Base-by-base conservation (phyloP, 2,329 filamentous ascomycete species). In the Claviceps paspali region DNA sequence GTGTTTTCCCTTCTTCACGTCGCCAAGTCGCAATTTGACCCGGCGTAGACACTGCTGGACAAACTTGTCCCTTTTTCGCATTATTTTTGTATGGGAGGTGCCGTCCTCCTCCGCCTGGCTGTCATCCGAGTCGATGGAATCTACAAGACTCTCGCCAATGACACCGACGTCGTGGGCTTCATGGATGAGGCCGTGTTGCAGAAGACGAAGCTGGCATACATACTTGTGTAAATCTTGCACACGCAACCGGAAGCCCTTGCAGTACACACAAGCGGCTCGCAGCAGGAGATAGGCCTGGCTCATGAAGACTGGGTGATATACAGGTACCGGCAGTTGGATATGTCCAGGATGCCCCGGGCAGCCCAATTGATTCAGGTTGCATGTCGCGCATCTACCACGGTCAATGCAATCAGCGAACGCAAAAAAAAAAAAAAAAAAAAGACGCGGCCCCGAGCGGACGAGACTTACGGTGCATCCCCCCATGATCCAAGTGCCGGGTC, bases 251-350 rank as follows among this genome's bases (percentile, higher is more conserved):
- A 98, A 77, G 40, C 79, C 76, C 53, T 87, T 80, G 61, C 92
- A 98, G 63, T 94, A 95, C 41, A 80, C 72, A 56, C 91, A 98
- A 58, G 88, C 82, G 38, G 84, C 81, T 48, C 86, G 78, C 15
- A 98, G 69, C 32, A 98, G 67, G 31, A 83, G 79, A 45, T 92
- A 73, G 36, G 87, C 73, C 56, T 95, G 87, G 54, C 95, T 87
- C 67, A 98, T 81, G 53, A 95, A 96, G 2, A 86, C 82, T n/a
- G 88, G 84, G 58, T 98, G 88, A 56, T 96, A 98, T 36, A 95
- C 83, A 33, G 83, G 84, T 10, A 87, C 80, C 11, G 91, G 87
- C 10, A 98, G 76, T 50, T 95, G 85, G 56, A 98, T 93, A 54
- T 98, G 91, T 37, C 91, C 92, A 41, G 82, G 74, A 63, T 98